Base-by-base conservation (phyloP, 495 filamentous ascomycete species). In the Glonium stellatum region DNA sequence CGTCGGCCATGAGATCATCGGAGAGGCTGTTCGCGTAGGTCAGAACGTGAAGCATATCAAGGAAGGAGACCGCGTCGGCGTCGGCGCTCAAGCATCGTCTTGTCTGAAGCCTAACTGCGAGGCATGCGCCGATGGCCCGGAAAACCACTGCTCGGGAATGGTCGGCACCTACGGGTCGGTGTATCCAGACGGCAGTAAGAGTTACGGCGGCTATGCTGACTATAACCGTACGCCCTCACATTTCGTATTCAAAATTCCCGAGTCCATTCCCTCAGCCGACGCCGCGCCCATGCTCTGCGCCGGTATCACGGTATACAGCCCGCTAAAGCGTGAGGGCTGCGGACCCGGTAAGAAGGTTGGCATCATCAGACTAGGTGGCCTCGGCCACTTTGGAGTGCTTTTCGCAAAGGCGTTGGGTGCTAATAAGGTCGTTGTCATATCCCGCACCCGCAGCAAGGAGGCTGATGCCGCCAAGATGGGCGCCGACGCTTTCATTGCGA, bases 211-310 rank as follows among this genome's bases (percentile, higher is more conserved):
- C 5, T 96, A 92, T 67, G 87, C 85, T 18, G 76, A 82, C 57
- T 87, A 86, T 60, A 80, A 83, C 71, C 85, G 91, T 49, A 80
- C 80, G 0, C 88, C 89, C 6, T 79, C 79, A 18, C 83, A 88
- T 67, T 96, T 92, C 66, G 87, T 84, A 8, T 73, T 93, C 73
- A 82, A 82, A 60, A 95, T 96, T 62, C 91, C 92, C 0, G 85
- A 87, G 18, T 65, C 63, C 0, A 61, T 87, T 18, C 62, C 75
- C 0, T 78, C 72, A 18, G 79, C 76, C 5, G 72, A 80, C 54
- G 89, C 87, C 0, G 90, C 91, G n/a, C 89, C 90, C 13, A 84
- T 96, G 83, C 71, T 96, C 2, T 96, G 91, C 67, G 92, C 81
- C 37, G 91, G 92, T 15, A 79, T 95, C 15, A 95, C 90, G 0